A percentile compares a stretch with the other conserved stretches of the same genome.
These are phyloP conservation scores for Diaporthe capsici DNA, from an alignment of 2,329 filamentous ascomycete genomes.

Conservation along the genomic window DNA sequence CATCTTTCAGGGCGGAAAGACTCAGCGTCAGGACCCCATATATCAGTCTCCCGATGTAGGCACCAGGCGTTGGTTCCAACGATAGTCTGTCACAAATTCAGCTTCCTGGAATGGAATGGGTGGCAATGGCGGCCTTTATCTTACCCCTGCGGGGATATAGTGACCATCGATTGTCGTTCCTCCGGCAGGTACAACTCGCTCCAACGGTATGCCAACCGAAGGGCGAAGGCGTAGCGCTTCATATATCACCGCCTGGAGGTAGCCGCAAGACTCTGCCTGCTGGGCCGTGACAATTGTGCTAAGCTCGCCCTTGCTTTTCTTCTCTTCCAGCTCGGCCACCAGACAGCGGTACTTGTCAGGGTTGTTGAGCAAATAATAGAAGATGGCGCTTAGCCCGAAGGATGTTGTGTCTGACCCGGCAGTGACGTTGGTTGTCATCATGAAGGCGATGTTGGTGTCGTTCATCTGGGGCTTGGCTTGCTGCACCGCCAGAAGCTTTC, in stretches of 20 bases:
- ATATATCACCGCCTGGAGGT: neutral
- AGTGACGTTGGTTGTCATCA: neutral
- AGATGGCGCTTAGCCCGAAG: neutral
- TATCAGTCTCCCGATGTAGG: neutral
- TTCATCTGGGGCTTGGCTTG: neutral
- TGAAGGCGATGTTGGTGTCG: neutral
- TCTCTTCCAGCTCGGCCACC: neutral
- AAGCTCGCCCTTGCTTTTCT: neutral
- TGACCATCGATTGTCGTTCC: neutral
- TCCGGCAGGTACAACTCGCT: neutral
- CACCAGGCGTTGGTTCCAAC: neutral
- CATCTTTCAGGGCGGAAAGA: neutral
- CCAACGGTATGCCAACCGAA: neutral
- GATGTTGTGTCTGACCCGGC: neutral
- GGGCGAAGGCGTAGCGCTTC: neutral
- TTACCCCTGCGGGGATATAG: neutral
- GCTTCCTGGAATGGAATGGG: neutral
- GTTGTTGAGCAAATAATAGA: neutral
- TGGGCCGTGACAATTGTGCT: neutral
- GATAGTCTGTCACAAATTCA: neutral
- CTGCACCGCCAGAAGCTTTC: neutral
- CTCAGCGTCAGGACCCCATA: neutral
- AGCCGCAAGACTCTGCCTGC: neutral
- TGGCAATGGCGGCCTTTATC: neutral
- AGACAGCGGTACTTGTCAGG: neutral